A percentile compares a stretch with the other conserved stretches of the same genome.
Conservation (phyloP, 225 moss, liverwort and hornwort species). For the Lunularia cruciata region DNA sequence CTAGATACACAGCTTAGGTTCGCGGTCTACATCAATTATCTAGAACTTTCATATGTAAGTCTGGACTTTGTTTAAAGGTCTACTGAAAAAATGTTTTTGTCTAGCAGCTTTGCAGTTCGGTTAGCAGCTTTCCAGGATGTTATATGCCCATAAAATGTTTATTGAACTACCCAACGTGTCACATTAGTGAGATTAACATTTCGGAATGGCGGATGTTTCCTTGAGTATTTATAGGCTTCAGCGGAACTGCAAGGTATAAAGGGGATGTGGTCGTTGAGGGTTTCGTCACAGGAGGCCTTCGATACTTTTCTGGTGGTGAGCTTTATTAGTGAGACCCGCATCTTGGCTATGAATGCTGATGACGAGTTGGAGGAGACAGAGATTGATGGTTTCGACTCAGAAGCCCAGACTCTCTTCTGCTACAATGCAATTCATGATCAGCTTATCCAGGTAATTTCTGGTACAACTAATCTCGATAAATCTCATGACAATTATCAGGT, state of each 20-base stretch:
- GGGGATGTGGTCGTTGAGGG: conserved; percentile 98
- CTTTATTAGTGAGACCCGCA: conserved; percentile 98
- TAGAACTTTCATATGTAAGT: too few species aligned
- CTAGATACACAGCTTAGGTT: too few species aligned
- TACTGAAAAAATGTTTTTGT: too few species aligned
- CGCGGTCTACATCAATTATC: too few species aligned
- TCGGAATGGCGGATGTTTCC: too few species aligned
- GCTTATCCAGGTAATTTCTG: conserved; percentile 68
- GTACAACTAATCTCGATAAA: neutral
- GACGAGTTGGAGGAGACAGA: conserved; percentile 99
- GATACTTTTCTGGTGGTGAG: conserved; percentile 96
- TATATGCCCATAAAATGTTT: too few species aligned
- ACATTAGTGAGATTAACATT: too few species aligned
- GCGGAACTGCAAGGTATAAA: conserved; percentile 99
- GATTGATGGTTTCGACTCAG: conserved; percentile 97
- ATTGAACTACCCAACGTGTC: too few species aligned
- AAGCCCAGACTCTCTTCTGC: conserved; percentile 97
- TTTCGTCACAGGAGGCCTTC: conserved; percentile 82
- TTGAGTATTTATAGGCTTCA: conserved; percentile 61
- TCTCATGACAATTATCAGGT: neutral
- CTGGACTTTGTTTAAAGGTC: too few species aligned
- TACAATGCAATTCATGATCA: conserved; percentile 91
- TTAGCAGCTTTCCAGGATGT: too few species aligned
- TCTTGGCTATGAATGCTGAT: conserved; percentile 97
- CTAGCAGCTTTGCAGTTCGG: too few species aligned